Evolutionary conservation across 1,139 yeast species (phyloP).

Genomic region (Meyerozyma elateridarum): DNA sequence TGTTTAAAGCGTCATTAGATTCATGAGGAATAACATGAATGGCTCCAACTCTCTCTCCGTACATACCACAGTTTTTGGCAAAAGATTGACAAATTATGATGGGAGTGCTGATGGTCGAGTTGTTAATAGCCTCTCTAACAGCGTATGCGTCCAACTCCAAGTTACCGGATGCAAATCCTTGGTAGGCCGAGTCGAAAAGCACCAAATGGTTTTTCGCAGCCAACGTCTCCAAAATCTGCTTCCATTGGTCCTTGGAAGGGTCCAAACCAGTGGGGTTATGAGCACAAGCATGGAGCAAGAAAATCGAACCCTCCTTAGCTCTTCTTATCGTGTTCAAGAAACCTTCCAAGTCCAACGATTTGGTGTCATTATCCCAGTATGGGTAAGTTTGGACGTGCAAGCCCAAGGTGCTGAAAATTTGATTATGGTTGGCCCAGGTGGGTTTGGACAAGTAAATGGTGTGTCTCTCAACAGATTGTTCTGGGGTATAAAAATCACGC

Average conservation of each 20-base stretch:
- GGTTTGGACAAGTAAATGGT: slow-evolving; percentile 78
- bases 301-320: slow-evolving; percentile 77
- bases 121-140: slow-evolving; percentile 72
- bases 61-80: slow-evolving; percentile 95
- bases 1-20: slow-evolving; percentile 29
- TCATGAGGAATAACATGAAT: slow-evolving; percentile 59
- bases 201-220: slow-evolving; percentile 35
- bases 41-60: slow-evolving; percentile 97
- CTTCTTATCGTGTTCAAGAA: slow-evolving; percentile 57
- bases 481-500: slow-evolving; percentile 46
- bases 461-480: slow-evolving; percentile 24
- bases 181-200: slow-evolving; percentile 46
- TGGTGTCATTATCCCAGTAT: slow-evolving; percentile 63
- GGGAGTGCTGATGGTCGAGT: slow-evolving; percentile 39
- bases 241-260: slow-evolving; percentile 43
- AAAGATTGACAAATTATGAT: slow-evolving; percentile 87
- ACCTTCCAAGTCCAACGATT: slow-evolving; percentile 64
- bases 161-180: slow-evolving; percentile 90
- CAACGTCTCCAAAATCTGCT: slow-evolving; percentile 35
- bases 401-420: slow-evolving; percentile 69
- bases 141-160: slow-evolving; percentile 83
- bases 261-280: slow-evolving; percentile 51
- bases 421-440: slow-evolving; percentile 95
- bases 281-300: slow-evolving; percentile 50
- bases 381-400: slow-evolving; percentile 62